Conservation (phyloP, 2,329 filamentous ascomycete genomes). For the Ophiostoma piceae region DNA sequence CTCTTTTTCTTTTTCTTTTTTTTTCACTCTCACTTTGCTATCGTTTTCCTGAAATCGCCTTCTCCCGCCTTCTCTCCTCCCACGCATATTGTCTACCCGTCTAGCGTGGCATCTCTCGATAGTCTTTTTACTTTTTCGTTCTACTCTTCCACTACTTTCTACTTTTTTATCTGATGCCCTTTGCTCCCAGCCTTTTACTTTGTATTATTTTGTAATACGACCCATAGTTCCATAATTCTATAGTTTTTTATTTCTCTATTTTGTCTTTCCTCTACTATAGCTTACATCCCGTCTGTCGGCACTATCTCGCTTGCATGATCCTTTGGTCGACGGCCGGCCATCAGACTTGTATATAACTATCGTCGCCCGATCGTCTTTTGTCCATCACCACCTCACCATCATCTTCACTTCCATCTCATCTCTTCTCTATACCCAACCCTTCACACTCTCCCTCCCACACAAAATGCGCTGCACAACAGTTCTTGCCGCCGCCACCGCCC, state of each 20-base stretch:
- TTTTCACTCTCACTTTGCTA: background rate
- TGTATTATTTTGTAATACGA: conserved; percentile 1
- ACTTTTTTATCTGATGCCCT: background rate
- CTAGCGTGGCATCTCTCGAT: background rate
- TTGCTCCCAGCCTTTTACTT: conserved; percentile 13
- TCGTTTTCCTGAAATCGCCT: too few relatives aligned
- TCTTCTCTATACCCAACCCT: background rate
- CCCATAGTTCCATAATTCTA: background rate
- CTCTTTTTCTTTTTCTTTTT: background rate
- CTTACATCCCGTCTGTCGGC: conserved; percentile 4
- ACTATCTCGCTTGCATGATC: conserved; percentile 12
- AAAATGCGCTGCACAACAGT: conserved; percentile 21
- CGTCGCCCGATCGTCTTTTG: background rate
- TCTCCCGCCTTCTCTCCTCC: background rate
- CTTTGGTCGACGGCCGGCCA: background rate
- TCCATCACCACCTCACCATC: background rate
- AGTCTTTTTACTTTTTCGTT: background rate
- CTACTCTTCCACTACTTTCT: background rate
- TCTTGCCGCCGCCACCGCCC: background rate
- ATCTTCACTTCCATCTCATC: background rate
- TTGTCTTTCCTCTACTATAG: too few relatives aligned
- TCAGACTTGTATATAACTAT: background rate
- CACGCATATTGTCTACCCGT: background rate
- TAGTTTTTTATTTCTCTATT: background rate
- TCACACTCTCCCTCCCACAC: background rate